phyloP scores from a whole-genome alignment of 129 eudicot species.

The Arctium lappa region DNA sequence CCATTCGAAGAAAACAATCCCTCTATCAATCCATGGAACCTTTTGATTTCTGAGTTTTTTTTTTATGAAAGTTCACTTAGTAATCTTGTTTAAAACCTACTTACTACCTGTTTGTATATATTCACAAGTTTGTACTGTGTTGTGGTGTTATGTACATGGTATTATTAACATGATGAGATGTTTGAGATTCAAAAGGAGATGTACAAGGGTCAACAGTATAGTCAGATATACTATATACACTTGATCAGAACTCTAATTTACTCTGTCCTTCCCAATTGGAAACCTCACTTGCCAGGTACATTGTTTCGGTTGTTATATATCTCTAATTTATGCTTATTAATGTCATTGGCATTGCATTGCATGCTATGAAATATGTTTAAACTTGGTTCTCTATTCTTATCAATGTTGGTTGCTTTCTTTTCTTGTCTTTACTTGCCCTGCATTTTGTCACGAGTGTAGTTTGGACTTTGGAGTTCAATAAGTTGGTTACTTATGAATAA shows the following conservation, averaged over 20 bases:
- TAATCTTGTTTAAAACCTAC: background rate
- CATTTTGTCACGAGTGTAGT: background rate
- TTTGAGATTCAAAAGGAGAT: conserved; percentile 75
- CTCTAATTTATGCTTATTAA: background rate
- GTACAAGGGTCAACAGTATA: conserved; percentile 93
- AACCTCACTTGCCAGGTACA: conserved; percentile 85
- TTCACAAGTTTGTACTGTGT: too few relatives aligned
- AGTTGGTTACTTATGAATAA: background rate
- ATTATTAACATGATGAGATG: conserved; percentile 55
- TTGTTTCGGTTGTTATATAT: background rate
- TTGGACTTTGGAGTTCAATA: background rate
- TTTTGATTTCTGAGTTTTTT: background rate
- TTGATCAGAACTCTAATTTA: conserved; percentile 73
- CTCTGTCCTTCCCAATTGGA: conserved; percentile 88
- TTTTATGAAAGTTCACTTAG: background rate
- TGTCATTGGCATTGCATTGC: background rate
- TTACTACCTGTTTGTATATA: too few relatives aligned
- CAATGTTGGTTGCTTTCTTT: background rate
- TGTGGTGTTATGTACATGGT: too few relatives aligned
- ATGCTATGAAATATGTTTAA: background rate
- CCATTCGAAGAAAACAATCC: conserved; percentile 61
- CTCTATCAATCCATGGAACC: conserved; percentile 53
- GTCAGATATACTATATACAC: conserved; percentile 82
- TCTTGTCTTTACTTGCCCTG: background rate
- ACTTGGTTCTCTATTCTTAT: background rate